These are phyloP conservation scores for Suillus sp. DNA, from an alignment of 768 basidiomycete genomes.

Conservation along the genomic window DNA sequence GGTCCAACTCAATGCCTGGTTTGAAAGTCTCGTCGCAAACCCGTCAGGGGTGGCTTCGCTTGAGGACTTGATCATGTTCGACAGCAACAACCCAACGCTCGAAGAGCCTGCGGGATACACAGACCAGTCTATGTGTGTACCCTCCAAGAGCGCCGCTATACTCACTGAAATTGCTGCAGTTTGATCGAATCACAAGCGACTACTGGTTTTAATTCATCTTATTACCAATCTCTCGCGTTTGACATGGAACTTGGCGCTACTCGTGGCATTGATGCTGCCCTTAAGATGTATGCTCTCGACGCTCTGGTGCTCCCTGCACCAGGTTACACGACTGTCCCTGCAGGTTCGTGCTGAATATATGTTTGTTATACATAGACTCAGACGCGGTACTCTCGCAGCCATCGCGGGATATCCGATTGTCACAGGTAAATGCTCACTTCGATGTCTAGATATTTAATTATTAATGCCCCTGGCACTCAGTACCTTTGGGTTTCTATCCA, in stretches of 20 bases:
- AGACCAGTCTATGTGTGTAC: constrained; percentile 35
- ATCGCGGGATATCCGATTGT: constrained; percentile 40
- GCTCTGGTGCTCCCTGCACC: constrained; percentile 50
- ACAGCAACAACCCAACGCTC: constrained; percentile 49
- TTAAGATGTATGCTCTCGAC: constrained; percentile 47
- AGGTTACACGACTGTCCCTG: constrained; percentile 23
- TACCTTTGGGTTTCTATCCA: constrained; percentile 44
- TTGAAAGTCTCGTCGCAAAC: constrained; percentile 46
- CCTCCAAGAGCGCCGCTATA: constrained; percentile 13
- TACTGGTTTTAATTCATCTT: constrained; percentile 35
- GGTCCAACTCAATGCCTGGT: constrained; percentile 57
- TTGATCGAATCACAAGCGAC: constrained; percentile 29
- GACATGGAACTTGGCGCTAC: constrained; percentile 51
- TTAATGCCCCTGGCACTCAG: constrained; percentile 13
- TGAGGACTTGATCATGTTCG: constrained; percentile 59
- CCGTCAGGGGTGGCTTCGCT: constrained; percentile 62
- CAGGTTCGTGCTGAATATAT: constrained; percentile 19
- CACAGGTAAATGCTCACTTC: constrained; percentile 25
- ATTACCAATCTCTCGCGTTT: constrained; percentile 45
- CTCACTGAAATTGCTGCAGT: constrained; percentile 11
- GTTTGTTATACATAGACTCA: background rate
- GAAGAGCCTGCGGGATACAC: constrained; percentile 44
- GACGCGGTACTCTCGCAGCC: constrained; percentile 17
- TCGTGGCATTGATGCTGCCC: constrained; percentile 54
- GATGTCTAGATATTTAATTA: background rate